Base-by-base conservation (phyloP, 164 flowering plant genomes). In the Vitis rotundifolia region DNA sequence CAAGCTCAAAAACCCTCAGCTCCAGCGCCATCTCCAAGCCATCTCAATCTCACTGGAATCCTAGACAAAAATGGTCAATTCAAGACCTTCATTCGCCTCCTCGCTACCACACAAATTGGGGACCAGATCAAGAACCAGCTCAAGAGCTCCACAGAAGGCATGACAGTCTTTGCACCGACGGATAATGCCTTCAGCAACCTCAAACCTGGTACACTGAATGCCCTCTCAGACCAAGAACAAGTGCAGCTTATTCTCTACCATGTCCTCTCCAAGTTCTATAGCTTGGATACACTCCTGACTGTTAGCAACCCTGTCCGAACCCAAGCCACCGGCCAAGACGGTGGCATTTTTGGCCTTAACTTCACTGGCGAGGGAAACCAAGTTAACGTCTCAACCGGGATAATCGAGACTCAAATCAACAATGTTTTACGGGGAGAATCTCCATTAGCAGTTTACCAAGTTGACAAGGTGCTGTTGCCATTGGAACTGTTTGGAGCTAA, bases 111-210 rank as follows among this genome's bases (percentile, higher is more conserved):
- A 53, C 88, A 88, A 59, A 73, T 83, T 3, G 78, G 12, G n/a
- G 60, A 1, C 73, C 94, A 91, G 55, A 73, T 94, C 60, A 61
- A 61, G 18, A 86, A 71, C 79, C 95, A 92, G 75, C 80, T 90
- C 80, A 94, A 92, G 77, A 80, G 64, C 73, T 88, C 97, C 11
- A 71, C 63, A 57, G 79, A 87, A n/a, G 97, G 98, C n/a, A 18
- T 92, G 75, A 91, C 97, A 6, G 72, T 92, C 16, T 79, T 94
- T 19, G 97, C 97, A 12, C 98, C 98, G 1, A 91, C 97, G n/a
- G 97, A 94, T 67, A 89, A 86, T 66, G 98, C 95, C 62, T 92
- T 94, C 89, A 70, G 69, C 69, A 86, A 70, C 79, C 92, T 94
- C 66, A 75, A 79, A 59, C 5, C 88, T 1, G 97, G 99, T 0